Percentiles rank a stretch among this genome's conserved stretches.
Conservation (phyloP, 768 basidiomycete species). For the Lepiota subincarnata region DNA sequence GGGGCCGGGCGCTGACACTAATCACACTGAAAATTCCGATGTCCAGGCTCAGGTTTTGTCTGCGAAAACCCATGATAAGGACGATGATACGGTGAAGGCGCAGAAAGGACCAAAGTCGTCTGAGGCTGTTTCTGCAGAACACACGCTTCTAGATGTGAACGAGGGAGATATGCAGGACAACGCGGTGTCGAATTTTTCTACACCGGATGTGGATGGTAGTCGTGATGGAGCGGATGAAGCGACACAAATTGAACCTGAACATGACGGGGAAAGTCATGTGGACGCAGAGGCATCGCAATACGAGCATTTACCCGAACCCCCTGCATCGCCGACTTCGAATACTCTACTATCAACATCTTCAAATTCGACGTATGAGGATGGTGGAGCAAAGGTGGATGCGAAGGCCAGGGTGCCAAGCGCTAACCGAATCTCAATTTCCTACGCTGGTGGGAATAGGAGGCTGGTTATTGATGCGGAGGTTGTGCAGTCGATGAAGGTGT, state of each 20-base stretch:
- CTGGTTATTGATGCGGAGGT: constrained; percentile 87
- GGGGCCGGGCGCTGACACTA: constrained; percentile 36
- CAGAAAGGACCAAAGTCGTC: constrained; percentile 28
- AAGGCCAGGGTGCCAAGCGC: constrained; percentile 54
- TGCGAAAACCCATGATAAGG: constrained; percentile 13
- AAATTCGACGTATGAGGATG: constrained; percentile 45
- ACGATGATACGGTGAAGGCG: background rate
- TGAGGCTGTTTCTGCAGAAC: constrained; percentile 43
- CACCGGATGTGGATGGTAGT: background rate
- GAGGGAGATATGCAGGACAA: constrained; percentile 25
- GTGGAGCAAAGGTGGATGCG: constrained; percentile 30
- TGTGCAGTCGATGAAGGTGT: constrained; percentile 77
- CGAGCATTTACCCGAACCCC: constrained; percentile 57
- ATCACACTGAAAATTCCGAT: constrained; percentile 42
- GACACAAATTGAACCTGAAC: constrained; percentile 14
- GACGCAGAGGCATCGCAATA: constrained; percentile 22
- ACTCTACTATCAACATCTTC: constrained; percentile 39
- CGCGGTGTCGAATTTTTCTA: background rate
- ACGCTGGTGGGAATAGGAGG: constrained; percentile 82
- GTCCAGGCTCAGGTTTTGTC: constrained; percentile 30
- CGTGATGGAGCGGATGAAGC: constrained; percentile 1
- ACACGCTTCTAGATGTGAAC: constrained; percentile 46
- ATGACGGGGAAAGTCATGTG: constrained; percentile 6
- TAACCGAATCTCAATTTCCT: constrained; percentile 91
- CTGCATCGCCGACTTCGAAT: constrained; percentile 52